Base-by-base conservation (phyloP, 306 rosid species). In the Medicago arabica region DNA sequence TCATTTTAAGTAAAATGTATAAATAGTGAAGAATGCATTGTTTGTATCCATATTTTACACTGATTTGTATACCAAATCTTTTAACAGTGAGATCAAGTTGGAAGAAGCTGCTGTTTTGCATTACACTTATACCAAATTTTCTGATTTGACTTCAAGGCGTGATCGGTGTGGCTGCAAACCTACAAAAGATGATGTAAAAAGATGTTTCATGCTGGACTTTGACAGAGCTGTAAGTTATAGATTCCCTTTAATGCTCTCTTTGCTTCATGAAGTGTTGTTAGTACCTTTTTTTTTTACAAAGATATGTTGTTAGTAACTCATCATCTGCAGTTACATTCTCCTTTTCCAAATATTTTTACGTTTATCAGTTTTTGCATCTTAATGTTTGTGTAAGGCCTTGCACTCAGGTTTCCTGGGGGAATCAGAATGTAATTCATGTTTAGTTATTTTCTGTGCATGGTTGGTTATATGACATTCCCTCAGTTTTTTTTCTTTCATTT, bases 191-290 rank as follows among this genome's bases (percentile, higher is more conserved):
- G 91, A 85, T 72, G 88, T 87, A 25, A 87, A 87, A 87, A 87
- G 88, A 87, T 87, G 91, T 85, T 87, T 87, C 79, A 87, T 87
- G 91, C 67, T 87, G 84, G 91, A 87, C 19, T 87, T 87, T 75
- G 91, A 87, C 78, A 85, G 91, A 87, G 15, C 85, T 40, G 91
- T 87, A 82, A 84, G 90, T 84, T 69, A 16, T 59, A 63, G 49
- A 60, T 9, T 50, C 69, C 67, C 49, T 72, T 61, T 60, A 49
- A 62, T 76, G 38, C 39, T 58, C 64, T 58, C 64, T n/a, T 23
- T 21, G 15, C 38, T 23, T 21, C 23, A 21, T 21, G 23, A 21
- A 21, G 23, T 21, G 23, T 21, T 21, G 23, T 21, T 21, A 21
- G 23, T 21, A 21, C 23, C 23, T 1, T 21, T 21, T 21, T 21